phyloP scores from a whole-genome alignment of 306 rosid genomes.

The Chamaecrista fasciculata region DNA sequence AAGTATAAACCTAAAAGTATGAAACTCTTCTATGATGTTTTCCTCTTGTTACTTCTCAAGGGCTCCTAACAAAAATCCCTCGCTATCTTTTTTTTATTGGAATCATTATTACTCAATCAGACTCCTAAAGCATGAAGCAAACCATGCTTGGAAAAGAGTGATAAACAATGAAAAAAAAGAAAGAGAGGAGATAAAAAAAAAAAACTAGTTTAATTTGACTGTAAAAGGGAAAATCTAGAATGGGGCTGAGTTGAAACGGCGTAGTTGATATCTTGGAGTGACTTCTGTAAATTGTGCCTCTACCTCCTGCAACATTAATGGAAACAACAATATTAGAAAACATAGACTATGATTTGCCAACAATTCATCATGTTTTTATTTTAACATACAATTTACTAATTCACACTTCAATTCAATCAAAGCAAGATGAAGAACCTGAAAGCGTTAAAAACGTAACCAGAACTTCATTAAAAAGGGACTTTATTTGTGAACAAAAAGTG shows the following conservation, averaged over 20 bases:
- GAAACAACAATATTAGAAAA: not conserved
- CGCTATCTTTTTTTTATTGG: too few species aligned
- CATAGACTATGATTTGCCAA: not conserved
- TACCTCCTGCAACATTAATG: conserved; percentile 42
- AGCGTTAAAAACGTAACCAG: too few species aligned
- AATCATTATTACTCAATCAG: not conserved
- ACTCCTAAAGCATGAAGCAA: not conserved
- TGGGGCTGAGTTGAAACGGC: conserved; percentile 34
- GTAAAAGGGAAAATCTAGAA: conserved; percentile 6
- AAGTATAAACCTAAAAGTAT: not conserved
- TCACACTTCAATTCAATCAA: too few species aligned
- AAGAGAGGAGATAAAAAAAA: not conserved
- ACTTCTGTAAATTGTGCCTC: conserved; percentile 22
- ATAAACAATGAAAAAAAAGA: not conserved
- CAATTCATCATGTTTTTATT: not conserved
- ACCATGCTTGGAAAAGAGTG: not conserved
- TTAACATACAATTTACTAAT: too few species aligned
- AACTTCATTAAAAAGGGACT: too few species aligned
- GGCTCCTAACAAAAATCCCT: not conserved
- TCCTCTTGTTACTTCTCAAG: not conserved
- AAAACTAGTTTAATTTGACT: not conserved
- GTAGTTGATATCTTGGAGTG: conserved; percentile 33
- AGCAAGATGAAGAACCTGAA: too few species aligned
- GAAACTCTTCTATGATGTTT: not conserved
- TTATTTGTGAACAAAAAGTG: too few species aligned